Evolutionary conservation across 2,329 filamentous ascomycete species (phyloP).

Genomic region (Cladosporium sp.): DNA sequence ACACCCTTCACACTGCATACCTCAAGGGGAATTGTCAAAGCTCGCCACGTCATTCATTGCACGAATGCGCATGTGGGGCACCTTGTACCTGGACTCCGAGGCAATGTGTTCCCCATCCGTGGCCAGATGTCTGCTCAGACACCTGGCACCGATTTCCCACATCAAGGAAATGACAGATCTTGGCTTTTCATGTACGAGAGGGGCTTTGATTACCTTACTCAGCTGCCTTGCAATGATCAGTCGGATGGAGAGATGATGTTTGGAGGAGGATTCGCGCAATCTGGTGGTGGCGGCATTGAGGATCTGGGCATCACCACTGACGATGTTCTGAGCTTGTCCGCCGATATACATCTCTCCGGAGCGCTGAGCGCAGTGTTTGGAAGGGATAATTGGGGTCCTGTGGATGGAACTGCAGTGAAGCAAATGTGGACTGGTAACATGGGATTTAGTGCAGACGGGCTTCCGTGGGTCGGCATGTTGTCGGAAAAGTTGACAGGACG

Average conservation of each 20-base stretch:
- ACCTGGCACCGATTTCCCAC: constrained; percentile 3
- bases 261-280: constrained; percentile 21
- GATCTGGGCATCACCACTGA: constrained; percentile 21
- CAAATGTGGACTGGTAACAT: constrained; percentile 24
- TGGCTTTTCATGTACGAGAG: constrained; percentile 19
- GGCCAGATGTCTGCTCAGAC: constrained; percentile 26
- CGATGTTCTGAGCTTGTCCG: constrained; percentile 7
- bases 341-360: constrained; percentile 15
- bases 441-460: constrained; percentile 20
- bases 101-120: constrained; percentile 22
- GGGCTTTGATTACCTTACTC: constrained; percentile 25
- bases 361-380: constrained; percentile 18
- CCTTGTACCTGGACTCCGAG: constrained; percentile 21
- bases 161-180: constrained; percentile 15
- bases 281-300: constrained; percentile 15
- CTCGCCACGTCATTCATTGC: constrained; percentile 19
- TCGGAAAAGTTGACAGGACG: constrained; percentile 23
- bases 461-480: constrained; percentile 14
- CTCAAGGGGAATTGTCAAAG: constrained; percentile 6
- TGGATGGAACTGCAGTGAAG: constrained; percentile 20
- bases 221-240: constrained; percentile 4
- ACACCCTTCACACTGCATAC: not conserved
- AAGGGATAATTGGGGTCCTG: constrained; percentile 4
- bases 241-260: constrained; percentile 20
- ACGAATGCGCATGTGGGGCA: constrained; percentile 25